phyloP scores from a whole-genome alignment of 345 rosid genomes.

The Eucalyptus polybractea region DNA sequence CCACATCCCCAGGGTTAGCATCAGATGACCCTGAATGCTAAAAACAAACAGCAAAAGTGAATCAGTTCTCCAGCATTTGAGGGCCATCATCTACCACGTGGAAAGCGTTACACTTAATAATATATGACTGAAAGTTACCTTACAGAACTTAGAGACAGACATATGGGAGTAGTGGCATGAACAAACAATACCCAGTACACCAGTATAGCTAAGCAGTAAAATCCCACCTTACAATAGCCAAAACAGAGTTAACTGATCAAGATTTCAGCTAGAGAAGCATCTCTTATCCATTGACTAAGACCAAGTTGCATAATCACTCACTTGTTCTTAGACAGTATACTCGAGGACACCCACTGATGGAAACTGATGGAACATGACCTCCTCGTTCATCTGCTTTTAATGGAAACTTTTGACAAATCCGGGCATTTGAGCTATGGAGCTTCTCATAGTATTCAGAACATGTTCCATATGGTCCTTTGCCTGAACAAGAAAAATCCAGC shows the following conservation, averaged over 20 bases:
- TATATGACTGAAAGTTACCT: conserved; percentile 12
- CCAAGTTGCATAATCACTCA: neutral
- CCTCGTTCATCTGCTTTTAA: conserved; percentile 1
- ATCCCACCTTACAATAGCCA: conserved; percentile 22
- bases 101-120: neutral
- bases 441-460: neutral
- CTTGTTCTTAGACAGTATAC: conserved; percentile 29
- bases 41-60: neutral
- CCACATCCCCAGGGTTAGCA: conserved; percentile 35
- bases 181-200: conserved; percentile 33
- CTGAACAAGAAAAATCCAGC: neutral
- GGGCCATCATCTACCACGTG: neutral
- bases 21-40: conserved; percentile 34
- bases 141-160: conserved; percentile 38
- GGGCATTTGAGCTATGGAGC: neutral
- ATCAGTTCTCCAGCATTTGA: neutral
- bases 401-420: neutral
- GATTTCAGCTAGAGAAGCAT: neutral
- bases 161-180: conserved; percentile 34
- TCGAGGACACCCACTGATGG: conserved; percentile 13
- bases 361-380: neutral
- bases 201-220: conserved; percentile 39
- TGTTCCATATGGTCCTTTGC: neutral
- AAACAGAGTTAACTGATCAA: neutral
- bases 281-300: neutral